A percentile compares a stretch with the other conserved stretches of the same genome.
Evolutionary conservation across 2,329 filamentous ascomycete species (phyloP).

Genomic region (Westerdykella ornata): DNA sequence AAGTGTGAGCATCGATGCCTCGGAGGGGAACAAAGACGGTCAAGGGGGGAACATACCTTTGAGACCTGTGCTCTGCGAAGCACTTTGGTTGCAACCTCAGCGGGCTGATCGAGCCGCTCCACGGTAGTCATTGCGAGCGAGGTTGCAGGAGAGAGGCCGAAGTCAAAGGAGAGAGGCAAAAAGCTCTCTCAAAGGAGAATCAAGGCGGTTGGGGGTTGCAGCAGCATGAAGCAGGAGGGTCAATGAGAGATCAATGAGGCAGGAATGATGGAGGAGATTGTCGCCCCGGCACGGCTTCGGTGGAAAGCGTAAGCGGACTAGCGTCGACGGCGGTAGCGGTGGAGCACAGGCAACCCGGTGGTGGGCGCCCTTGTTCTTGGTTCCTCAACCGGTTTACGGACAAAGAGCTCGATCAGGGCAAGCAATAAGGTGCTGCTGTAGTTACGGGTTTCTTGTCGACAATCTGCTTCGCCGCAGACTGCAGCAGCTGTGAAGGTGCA

Average conservation of each 20-base stretch:
- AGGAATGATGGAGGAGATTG: constrained; percentile 24
- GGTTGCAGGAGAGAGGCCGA: constrained; percentile 9
- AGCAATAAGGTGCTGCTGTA: no score
- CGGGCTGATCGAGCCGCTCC: constrained; percentile 29
- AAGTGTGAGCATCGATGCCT: constrained; percentile 20
- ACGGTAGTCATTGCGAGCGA: constrained; percentile 29
- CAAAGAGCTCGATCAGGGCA: no score
- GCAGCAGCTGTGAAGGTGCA: no score
- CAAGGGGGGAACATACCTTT: constrained; percentile 30
- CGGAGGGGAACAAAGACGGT: constrained; percentile 9
- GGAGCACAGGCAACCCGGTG: constrained; percentile 19
- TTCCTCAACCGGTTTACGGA: no score
- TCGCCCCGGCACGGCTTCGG: constrained; percentile 4
- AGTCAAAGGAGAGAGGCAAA: constrained; percentile 14
- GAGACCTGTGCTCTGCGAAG: constrained; percentile 40
- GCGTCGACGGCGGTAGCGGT: constrained; percentile 10
- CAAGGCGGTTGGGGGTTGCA: constrained; percentile 21
- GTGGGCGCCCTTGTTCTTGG: no score
- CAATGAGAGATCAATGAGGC: constrained; percentile 12
- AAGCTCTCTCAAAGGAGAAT: constrained; percentile 20
- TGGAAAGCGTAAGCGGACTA: constrained; percentile 19
- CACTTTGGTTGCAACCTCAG: constrained; percentile 40
- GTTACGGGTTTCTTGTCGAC: no score
- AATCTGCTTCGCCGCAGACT: no score
- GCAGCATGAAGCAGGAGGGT: constrained; percentile 25